A percentile compares a stretch with the other conserved stretches of the same genome.
Evolutionary conservation across 2,329 filamentous ascomycete genomes (phyloP).

Genomic region (Mycocentrospora acerina): DNA sequence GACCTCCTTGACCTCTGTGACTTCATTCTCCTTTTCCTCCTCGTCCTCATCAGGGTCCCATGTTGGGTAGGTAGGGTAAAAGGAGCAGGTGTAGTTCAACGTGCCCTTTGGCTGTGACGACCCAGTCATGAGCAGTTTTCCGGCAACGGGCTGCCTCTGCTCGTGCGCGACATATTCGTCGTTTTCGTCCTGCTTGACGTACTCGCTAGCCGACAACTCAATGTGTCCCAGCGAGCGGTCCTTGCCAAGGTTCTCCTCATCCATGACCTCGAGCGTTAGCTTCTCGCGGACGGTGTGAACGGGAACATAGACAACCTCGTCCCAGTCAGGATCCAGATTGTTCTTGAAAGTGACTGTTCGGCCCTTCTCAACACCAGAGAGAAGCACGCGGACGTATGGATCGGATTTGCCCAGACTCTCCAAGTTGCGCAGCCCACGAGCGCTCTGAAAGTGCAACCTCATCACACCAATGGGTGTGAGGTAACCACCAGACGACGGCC

Average conservation of each 20-base stretch:
- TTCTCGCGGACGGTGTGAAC: conserved; percentile 83
- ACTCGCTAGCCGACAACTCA: conserved; percentile 77
- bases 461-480: conserved; percentile 92
- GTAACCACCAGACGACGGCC: conserved; percentile 80
- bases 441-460: conserved; percentile 87
- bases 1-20: no score
- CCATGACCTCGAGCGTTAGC: conserved; percentile 91
- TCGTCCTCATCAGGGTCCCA: conserved; percentile 88
- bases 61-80: conserved; percentile 86
- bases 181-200: conserved; percentile 72
- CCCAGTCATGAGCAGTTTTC: conserved; percentile 71
- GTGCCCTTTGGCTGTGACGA: conserved; percentile 75
- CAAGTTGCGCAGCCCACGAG: conserved; percentile 81
- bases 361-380: conserved; percentile 87
- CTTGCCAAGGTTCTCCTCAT: conserved; percentile 87
- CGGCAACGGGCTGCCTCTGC: conserved; percentile 66
- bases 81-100: conserved; percentile 79
- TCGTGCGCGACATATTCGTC: conserved; percentile 82
- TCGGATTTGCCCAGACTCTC: conserved; percentile 97
- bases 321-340: conserved; percentile 92
- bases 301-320: conserved; percentile 92
- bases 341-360: conserved; percentile 95
- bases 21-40: conserved; percentile 52
- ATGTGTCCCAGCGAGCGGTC: conserved; percentile 83
- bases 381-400: conserved; percentile 83